phyloP scores from a whole-genome alignment of 148 eudicot species.

The Simmondsia chinensis region DNA sequence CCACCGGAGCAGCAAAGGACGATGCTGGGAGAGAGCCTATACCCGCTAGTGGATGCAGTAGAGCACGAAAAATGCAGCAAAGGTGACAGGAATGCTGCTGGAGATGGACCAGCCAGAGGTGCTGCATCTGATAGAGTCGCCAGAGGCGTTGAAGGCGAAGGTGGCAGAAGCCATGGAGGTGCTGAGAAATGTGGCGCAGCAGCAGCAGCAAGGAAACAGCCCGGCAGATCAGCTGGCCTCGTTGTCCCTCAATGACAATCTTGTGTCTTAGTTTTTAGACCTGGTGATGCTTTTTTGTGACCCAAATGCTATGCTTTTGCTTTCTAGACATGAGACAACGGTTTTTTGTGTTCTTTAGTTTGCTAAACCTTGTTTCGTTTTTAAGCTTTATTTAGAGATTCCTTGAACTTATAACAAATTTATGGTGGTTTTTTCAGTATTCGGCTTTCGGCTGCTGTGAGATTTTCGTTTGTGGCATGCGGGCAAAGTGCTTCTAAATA shows the following conservation, averaged over 20 bases:
- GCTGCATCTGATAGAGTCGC: conserved; percentile 72
- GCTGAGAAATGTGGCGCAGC: conserved; percentile 56
- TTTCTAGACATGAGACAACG: no score
- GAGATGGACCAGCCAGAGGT: conserved; percentile 95
- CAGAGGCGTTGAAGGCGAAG: conserved; percentile 80
- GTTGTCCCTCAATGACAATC: conserved; percentile 49
- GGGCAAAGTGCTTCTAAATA: no score
- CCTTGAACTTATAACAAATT: no score
- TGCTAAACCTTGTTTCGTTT: no score
- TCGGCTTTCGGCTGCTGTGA: no score
- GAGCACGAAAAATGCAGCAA: conserved; percentile 85
- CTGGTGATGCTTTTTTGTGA: no score
- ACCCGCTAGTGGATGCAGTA: conserved; percentile 76
- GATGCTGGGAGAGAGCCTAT: conserved; percentile 78
- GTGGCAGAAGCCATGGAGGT: conserved; percentile 89
- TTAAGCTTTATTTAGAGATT: no score
- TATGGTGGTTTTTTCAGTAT: no score
- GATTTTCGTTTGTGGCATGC: no score
- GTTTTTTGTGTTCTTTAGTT: no score
- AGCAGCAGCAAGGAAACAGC: conserved; percentile 39
- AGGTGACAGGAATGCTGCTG: conserved; percentile 86
- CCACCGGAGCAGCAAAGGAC: conserved; percentile 83
- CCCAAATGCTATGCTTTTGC: no score
- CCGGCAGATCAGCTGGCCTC: conserved; percentile 71
- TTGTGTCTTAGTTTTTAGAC: no score